phyloP scores from a whole-genome alignment of 495 filamentous ascomycete genomes.

The Trichodelitschia bisporula region DNA sequence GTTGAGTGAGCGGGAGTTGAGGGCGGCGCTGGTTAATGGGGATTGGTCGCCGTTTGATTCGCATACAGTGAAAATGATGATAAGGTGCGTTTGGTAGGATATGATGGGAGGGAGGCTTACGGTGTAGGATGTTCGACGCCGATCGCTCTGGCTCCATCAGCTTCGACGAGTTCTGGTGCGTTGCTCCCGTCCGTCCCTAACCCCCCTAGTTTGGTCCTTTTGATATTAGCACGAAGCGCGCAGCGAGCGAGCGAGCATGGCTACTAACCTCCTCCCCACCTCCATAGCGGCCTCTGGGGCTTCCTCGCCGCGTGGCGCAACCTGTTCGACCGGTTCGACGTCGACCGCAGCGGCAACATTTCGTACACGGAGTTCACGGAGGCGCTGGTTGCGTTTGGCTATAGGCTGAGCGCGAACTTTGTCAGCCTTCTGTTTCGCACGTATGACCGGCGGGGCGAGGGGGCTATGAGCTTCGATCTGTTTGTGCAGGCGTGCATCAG shows the following conservation, averaged over 20 bases:
- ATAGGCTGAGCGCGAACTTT: constrained; percentile 64
- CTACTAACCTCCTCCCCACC: no score
- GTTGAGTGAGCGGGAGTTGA: constrained; percentile 69
- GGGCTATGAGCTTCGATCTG: constrained; percentile 70
- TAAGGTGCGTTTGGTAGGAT: constrained; percentile 14
- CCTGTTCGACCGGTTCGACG: constrained; percentile 89
- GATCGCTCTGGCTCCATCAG: constrained; percentile 71
- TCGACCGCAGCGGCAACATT: constrained; percentile 69
- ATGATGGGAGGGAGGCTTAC: no score
- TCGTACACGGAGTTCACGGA: constrained; percentile 69
- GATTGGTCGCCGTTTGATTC: constrained; percentile 87
- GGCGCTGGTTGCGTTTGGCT: constrained; percentile 83
- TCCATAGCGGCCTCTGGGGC: constrained; percentile 57
- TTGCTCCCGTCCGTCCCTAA: constrained; percentile 1
- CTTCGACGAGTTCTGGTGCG: constrained; percentile 77
- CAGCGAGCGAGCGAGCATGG: no score
- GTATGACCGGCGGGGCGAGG: constrained; percentile 25
- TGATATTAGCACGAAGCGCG: no score
- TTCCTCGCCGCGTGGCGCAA: constrained; percentile 85
- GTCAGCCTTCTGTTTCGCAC: constrained; percentile 55
- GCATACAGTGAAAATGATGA: constrained; percentile 98
- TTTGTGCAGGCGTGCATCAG: constrained; percentile 96
- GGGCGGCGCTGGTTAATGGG: constrained; percentile 81
- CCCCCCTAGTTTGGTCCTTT: constrained; percentile 1
- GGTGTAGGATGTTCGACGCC: constrained; percentile 73